Evolutionary conservation across 2,329 filamentous ascomycete species (phyloP), one percentile per base, ranked within the genome.

Genomic region (Leptoxyphium fumago): DNA sequence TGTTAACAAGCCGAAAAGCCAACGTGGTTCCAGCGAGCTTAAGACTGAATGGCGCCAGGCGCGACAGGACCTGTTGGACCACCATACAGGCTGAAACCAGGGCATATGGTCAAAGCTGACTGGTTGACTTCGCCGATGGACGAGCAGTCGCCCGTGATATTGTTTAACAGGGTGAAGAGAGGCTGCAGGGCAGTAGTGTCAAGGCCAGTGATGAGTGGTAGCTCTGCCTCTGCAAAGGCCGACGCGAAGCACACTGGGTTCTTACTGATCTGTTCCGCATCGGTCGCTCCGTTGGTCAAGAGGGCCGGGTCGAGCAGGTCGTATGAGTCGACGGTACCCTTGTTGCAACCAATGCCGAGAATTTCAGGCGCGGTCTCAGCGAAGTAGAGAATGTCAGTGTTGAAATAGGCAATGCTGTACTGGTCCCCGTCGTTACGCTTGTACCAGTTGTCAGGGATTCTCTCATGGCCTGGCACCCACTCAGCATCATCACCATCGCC

Each of bases 271-370:
- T 57, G 48, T 13, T 56, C 46, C 5, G 56, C 48, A 47, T 67
- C 71, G 45, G 68, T 64, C 0, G 71, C 61, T 21, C 64, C 65
- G 43, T 55, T 58, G 30, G 63, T 64, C 13, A 68, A 44, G 38
- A 59, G 50, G 10, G 41, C 48, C 9, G 61, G 41, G 48, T 64
- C 53, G 47, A 65, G 44, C 17, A 51, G 49, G 28, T 53, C 52
- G 53, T 59, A 64, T 29, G 53, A 54, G 48, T 64, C 57, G 29
- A 57, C 51, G 10, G 45, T 48, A 38, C 61, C 61, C 13, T 57
- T 55, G 55, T 65, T 65, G 47, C 62, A 62, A 38, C 61, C 62
- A 40, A 63, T 40, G 17, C 32, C 30, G 29, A 55, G 43, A 42
- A 62, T 46, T 17, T 58, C 47, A 2, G 61, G 61, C 13, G 50